phyloP scores from a whole-genome alignment of 164 flowering plant species.

The Liriodendron chinense region DNA sequence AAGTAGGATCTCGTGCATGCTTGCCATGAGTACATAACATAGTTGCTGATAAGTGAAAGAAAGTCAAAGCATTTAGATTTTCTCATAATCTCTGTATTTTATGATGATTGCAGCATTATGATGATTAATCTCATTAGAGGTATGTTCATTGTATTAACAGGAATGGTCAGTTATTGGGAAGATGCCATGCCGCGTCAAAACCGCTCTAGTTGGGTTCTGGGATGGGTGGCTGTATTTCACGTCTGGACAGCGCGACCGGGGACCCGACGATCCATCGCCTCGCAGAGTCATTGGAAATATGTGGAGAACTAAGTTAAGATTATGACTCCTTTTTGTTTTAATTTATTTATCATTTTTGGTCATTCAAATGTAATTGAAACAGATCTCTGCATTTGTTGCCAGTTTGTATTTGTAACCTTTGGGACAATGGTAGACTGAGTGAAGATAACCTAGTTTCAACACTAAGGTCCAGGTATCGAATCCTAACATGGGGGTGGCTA shows the following conservation, averaged over 20 bases:
- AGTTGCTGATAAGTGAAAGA: too few species aligned
- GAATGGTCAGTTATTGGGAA: constrained; percentile 88
- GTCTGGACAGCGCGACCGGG: constrained; percentile 91
- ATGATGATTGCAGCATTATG: too few species aligned
- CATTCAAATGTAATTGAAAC: not conserved
- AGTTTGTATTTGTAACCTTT: too few species aligned
- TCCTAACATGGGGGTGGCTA: too few species aligned
- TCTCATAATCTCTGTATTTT: too few species aligned
- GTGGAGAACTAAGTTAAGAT: constrained; percentile 72
- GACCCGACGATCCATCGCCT: constrained; percentile 84
- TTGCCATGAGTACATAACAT: too few species aligned
- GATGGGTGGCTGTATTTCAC: constrained; percentile 92
- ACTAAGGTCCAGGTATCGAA: too few species aligned
- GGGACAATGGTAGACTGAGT: too few species aligned
- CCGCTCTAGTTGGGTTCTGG: constrained; percentile 80
- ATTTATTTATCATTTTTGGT: not conserved
- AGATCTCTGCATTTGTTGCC: too few species aligned
- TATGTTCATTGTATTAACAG: constrained; percentile 32
- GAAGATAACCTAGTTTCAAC: too few species aligned
- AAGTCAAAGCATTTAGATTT: too few species aligned
- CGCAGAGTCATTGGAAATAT: constrained; percentile 64
- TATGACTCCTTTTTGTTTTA: constrained; percentile 22
- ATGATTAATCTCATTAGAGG: not conserved
- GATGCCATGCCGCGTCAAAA: constrained; percentile 87
- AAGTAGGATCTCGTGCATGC: too few species aligned